Evolutionary conservation across 169 alveolate genomes (phyloP), one percentile per base, ranked within the genome.

Genomic region (Eimeria necatrix): DNA sequence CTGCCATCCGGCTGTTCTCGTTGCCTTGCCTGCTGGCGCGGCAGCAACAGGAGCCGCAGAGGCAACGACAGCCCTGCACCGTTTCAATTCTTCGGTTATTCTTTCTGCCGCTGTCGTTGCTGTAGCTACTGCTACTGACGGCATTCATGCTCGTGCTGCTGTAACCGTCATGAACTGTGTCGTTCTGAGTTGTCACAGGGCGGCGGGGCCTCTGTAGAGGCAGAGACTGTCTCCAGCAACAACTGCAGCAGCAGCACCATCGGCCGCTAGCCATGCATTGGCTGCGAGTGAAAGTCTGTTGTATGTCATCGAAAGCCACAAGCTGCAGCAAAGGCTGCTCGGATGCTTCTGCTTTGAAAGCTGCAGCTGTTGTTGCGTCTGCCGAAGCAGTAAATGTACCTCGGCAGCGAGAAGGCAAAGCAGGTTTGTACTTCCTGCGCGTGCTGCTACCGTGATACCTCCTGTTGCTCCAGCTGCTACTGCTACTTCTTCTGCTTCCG

Each of bases 211-310:
- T 5, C 18, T 20, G 89, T 68, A 80, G 71, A 16, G 56, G 73
- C 51, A 14, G 68, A 10, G 68, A 24, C 48, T 68, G 93, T 73
- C 51, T 4, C 59, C 87, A 70, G 51, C 88, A 78, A 24, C 59
- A 46, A 46, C 94, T 71, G 61, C 94, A 89, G 78, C 94, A 89
- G 78, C 94, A 89, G 80, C 74, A n/a, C 32, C 94, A 64, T 5
- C 46, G 16, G 59, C 60, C 74, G 53, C 88, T 68, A 9, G 71
- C 88, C 18, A 32, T 80, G 61, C 94, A 89, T 2, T 73, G 76
- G 41, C 94, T 78, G 48, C 94, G 94, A 24, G 74, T 53, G 46
- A 89, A 32, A 7, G 88, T 70, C 56, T 89, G 94, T 60, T 46
- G 46, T 56, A 89, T 9, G 61, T 89, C 88, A 24, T 89, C 94